A percentile compares a stretch with the other conserved stretches of the same genome.
Conservation (phyloP, 352 stramenopile species). For the Aphanomyces astaci region DNA sequence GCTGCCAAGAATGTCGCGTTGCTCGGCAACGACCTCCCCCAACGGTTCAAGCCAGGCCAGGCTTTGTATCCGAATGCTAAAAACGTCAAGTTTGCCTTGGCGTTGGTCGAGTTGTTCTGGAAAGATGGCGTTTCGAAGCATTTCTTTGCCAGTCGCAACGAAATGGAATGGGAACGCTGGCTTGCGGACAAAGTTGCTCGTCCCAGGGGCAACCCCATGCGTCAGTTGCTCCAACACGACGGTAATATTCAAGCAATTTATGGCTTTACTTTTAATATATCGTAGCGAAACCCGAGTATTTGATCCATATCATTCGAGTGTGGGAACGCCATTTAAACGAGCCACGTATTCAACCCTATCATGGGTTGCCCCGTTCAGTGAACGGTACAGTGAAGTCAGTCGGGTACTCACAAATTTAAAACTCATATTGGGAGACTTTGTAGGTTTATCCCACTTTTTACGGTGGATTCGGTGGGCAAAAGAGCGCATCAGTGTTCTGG, state of each 20-base stretch:
- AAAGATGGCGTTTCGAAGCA: constrained; percentile 33
- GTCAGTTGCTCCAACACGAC: constrained; percentile 34
- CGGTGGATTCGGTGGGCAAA: constrained; percentile 75
- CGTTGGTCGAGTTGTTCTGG: constrained; percentile 58
- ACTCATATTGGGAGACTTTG: neutral
- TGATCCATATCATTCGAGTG: constrained; percentile 41
- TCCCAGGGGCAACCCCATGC: constrained; percentile 38
- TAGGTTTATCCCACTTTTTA: constrained; percentile 50
- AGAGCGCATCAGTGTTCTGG: constrained; percentile 58
- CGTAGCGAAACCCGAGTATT: constrained; percentile 38
- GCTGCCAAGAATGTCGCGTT: constrained; percentile 38
- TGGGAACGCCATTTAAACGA: constrained; percentile 55
- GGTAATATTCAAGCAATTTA: neutral
- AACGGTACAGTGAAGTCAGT: constrained; percentile 32
- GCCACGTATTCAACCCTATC: constrained; percentile 33
- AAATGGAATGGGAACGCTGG: constrained; percentile 48
- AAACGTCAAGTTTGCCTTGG: constrained; percentile 52
- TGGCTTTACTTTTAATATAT: neutral
- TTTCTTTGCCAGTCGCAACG: constrained; percentile 47
- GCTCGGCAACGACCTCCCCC: constrained; percentile 39
- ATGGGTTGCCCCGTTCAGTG: constrained; percentile 56
- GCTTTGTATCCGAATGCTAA: constrained; percentile 49
- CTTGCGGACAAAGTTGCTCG: constrained; percentile 51
- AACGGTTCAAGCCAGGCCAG: constrained; percentile 49
- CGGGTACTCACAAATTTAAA: too few relatives aligned